phyloP scores from a whole-genome alignment of 331 rosid genomes.

The Acacia concinna region DNA sequence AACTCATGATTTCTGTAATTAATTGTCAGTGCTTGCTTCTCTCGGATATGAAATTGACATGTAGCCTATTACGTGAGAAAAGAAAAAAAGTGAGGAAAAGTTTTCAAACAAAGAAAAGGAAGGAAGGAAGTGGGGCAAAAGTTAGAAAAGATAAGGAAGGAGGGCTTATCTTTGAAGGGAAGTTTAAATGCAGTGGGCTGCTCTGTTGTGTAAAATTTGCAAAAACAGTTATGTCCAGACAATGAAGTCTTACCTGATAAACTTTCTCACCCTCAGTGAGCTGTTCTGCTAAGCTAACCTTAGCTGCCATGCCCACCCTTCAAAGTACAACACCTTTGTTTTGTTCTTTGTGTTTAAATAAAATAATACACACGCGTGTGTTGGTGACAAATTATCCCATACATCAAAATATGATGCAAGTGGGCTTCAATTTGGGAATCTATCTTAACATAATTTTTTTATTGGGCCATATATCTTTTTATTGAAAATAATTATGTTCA shows the following conservation, averaged over 20 bases:
- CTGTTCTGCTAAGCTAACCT: neutral
- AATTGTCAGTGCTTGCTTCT: neutral
- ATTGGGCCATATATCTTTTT: too few species aligned
- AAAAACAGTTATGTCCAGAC: neutral
- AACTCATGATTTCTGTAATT: neutral
- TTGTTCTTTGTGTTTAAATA: too few species aligned
- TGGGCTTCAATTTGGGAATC: too few species aligned
- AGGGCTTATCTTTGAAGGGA: constrained; percentile 12
- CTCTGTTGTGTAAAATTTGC: neutral
- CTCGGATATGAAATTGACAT: neutral
- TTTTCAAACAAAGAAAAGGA: neutral
- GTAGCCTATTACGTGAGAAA: neutral
- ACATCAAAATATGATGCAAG: too few species aligned
- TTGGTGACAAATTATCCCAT: too few species aligned
- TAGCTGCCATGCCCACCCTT: neutral
- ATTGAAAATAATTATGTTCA: too few species aligned
- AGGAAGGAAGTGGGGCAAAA: neutral
- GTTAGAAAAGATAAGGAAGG: constrained; percentile 1
- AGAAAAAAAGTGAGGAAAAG: neutral
- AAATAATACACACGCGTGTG: too few species aligned
- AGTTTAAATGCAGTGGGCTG: neutral
- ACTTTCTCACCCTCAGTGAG: neutral
- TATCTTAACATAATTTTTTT: too few species aligned
- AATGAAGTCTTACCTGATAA: neutral
- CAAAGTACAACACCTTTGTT: neutral